Base-by-base conservation (phyloP, 139 green algal species). In the Mychonastes homosphaera region DNA sequence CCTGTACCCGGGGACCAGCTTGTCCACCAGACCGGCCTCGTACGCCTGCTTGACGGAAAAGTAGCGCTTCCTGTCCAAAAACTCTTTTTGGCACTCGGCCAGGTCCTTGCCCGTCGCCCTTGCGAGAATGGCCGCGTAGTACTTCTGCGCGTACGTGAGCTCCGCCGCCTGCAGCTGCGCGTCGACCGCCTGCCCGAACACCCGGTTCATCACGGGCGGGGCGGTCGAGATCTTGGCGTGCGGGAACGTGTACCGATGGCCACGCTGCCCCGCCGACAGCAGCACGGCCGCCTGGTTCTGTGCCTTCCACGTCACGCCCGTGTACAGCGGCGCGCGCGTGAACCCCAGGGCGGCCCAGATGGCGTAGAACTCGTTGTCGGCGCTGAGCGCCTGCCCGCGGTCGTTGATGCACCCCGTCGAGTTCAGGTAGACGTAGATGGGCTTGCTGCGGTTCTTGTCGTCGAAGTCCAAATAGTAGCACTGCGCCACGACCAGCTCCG, bases 351-450 rank as follows among this genome's bases (percentile, higher is more conserved):
- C 75, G 18, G 75, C 68, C 75, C 75, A 83, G 41, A 83, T 83
- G n/a, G 75, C 75, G 26, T 79, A 83, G 58, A 83, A 83, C 62
- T 83, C 75, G 34, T 83, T 79, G 58, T 83, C 75, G 12, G 71
- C 71, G 9, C 34, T 64, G 30, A 76, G 51, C 18, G 69, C 69
- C 58, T 69, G 62, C 16, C 61, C 64, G 64, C 76, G 70, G 35
- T 82, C 75, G 36, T 82, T 82, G 48, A 79, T 75, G 75, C 75
- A 84, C 34, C 78, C 85, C 1, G 72, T 83, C n/a, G 78, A 88
- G 72, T 94, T 90, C 56, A 94, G 85, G 76, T 94, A 94, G 28
- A 94, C 62, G 62, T 91, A 94, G 61, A 90, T 81, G 47, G 85
- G 85, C 57, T 85, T 86, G n/a, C 69, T 34, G 16, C 44, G 63